Base-by-base conservation (phyloP, 805 yeast species). In the Groenewaldozyma salmanticensis region DNA sequence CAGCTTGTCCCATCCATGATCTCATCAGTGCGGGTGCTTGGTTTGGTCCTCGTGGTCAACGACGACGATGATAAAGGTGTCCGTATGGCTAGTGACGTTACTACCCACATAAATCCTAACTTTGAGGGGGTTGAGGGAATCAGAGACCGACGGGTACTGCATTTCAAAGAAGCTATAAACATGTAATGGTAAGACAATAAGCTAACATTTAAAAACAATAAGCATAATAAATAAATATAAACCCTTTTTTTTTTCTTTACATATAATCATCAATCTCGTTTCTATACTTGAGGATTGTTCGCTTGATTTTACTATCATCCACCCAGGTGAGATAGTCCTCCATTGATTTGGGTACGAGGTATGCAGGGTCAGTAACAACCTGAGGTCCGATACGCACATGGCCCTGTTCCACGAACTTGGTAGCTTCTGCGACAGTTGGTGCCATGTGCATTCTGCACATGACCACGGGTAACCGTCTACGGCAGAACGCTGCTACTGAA, bases 241-340 rank as follows among this genome's bases (percentile, higher is more conserved):
- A 38, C 15, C 16, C 16, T 19, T 4, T 19, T 31, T 33, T 31
- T n/a, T 52, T 50, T 69, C 39, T 74, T 63, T 51, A 74, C 61
- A 44, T 75, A 55, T 67, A 77, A 54, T 77, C 82, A 56, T 77
- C 82, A 47, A 65, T 56, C 40, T 63, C 65, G 38, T 90, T 88
- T 64, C 84, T 81, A 68, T 82, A 92, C 65, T 82, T 82, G 64
- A 88, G 77, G 44, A 90, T 76, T 51, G 85, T 86, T 55, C 81
- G 74, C 70, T 83, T 88, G 62, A 94, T 88, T 79, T 92, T 94
- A 51, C 94, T 81, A 33, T 79, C 74, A 55, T 92, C 96, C n/a
- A 84, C 92, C 99, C 99, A 92, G 3, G 98, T 92, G 52, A 92
- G 71, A 61, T 86, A 92, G 61, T 92, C 99, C 59, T 92, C 99